Evolutionary conservation across 2,329 filamentous ascomycete genomes (phyloP).

Genomic region (Stemphylium vesicarium): DNA sequence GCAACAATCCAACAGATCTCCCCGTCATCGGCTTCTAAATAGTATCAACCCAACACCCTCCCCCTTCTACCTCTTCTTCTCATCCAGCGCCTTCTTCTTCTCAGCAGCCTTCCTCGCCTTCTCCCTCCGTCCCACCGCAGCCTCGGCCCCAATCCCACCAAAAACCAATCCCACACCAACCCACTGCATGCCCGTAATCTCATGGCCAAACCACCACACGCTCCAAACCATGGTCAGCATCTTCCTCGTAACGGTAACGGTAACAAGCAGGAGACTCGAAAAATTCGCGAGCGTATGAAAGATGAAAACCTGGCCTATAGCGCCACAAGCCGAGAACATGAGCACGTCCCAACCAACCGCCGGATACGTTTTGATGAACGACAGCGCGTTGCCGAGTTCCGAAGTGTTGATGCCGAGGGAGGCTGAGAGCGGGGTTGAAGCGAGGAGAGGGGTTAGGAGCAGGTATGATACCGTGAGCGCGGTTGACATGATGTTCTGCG

Average conservation of each 20-base stretch:
- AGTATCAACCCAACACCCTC: background rate
- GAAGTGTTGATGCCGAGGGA: slow-evolving; percentile 50
- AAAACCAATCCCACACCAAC: slow-evolving; percentile 91
- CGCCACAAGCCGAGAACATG: slow-evolving; percentile 87
- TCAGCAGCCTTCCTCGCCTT: slow-evolving; percentile 19
- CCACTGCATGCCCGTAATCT: slow-evolving; percentile 88
- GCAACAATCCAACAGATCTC: no score
- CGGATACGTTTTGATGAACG: slow-evolving; percentile 81
- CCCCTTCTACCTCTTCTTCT: slow-evolving; percentile 18
- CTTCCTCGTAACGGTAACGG: slow-evolving; percentile 95
- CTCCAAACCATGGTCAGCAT: slow-evolving; percentile 99
- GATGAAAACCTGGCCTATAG: slow-evolving; percentile 95
- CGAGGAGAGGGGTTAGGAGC: slow-evolving; percentile 78
- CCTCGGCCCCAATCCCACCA: slow-evolving; percentile 92
- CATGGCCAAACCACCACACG: slow-evolving; percentile 92
- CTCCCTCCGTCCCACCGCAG: slow-evolving; percentile 65
- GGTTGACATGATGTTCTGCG: slow-evolving; percentile 89
- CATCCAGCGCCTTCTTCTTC: slow-evolving; percentile 48
- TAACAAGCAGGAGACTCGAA: slow-evolving; percentile 88
- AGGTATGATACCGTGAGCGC: slow-evolving; percentile 79
- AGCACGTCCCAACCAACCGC: slow-evolving; percentile 85
- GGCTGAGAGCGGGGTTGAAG: slow-evolving; percentile 58
- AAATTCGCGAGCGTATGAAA: slow-evolving; percentile 92
- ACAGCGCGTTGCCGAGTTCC: slow-evolving; percentile 79
- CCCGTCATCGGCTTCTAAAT: no score